These are phyloP conservation scores for Tillandsia leiboldiana DNA, from an alignment of 176 grass and related monocot species.

Conservation along the genomic window DNA sequence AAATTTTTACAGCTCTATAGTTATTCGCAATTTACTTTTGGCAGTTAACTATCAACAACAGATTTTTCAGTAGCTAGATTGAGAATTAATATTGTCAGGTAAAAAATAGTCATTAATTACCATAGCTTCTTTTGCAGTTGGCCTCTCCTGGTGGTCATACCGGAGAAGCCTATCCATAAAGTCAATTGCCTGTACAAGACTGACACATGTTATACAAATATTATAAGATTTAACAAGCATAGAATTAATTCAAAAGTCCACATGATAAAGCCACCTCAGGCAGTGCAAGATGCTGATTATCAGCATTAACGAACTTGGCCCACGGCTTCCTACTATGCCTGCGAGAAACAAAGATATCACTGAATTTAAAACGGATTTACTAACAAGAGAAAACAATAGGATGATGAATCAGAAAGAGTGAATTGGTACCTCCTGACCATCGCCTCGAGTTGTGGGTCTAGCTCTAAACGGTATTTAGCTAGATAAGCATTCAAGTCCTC, in stretches of 20 bases:
- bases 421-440: slow-evolving; percentile 59
- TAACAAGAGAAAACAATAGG: neutral
- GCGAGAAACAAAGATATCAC: slow-evolving; percentile 13
- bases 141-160: slow-evolving; percentile 91
- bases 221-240: neutral
- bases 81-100: neutral
- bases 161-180: slow-evolving; percentile 72
- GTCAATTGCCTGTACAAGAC: slow-evolving; percentile 57
- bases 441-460: slow-evolving; percentile 66
- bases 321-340: slow-evolving; percentile 80
- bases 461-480: slow-evolving; percentile 58
- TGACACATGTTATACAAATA: slow-evolving; percentile 17
- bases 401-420: slow-evolving; percentile 9
- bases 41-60: neutral
- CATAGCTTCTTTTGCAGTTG: slow-evolving; percentile 89
- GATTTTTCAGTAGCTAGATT: slow-evolving; percentile 2
- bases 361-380: neutral
- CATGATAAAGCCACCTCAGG: slow-evolving; percentile 43
- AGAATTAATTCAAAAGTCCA: slow-evolving; percentile 7
- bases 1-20: slow-evolving; percentile 4
- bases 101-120: slow-evolving; percentile 13
- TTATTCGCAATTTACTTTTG: neutral
- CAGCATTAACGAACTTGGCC: slow-evolving; percentile 55
- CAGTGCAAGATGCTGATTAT: slow-evolving; percentile 61
- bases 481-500: slow-evolving; percentile 71